Evolutionary conservation across 257 asterid species (phyloP).

Genomic region (Jacaranda mimosifolia): DNA sequence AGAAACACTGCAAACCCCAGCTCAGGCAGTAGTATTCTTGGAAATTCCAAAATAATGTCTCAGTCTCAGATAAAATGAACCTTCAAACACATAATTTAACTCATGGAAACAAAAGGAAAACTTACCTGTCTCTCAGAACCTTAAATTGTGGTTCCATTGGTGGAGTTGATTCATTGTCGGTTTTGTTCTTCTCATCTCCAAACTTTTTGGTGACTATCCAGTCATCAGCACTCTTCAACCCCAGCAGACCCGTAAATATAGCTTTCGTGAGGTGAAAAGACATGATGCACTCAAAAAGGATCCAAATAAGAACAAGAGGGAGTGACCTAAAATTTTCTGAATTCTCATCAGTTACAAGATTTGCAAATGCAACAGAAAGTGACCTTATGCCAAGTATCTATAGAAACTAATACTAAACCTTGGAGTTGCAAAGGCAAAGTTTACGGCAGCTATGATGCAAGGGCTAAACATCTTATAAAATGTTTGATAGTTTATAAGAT

Average conservation of each 20-base stretch:
- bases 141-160: conserved; percentile 53
- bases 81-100: too few relatives aligned
- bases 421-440: conserved; percentile 87
- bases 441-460: conserved; percentile 82
- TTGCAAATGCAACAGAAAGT: not conserved
- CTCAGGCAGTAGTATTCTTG: conserved; percentile 75
- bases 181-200: conserved; percentile 82
- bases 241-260: conserved; percentile 83
- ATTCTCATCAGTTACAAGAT: not conserved
- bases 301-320: conserved; percentile 90
- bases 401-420: conserved; percentile 47
- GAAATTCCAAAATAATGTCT: not conserved
- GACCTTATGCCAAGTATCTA: not conserved
- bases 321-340: conserved; percentile 64
- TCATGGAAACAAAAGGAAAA: too few relatives aligned
- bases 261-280: conserved; percentile 97
- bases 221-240: conserved; percentile 87
- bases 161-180: conserved; percentile 44
- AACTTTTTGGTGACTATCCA: conserved; percentile 98
- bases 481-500: too few relatives aligned
- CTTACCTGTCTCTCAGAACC: conserved; percentile 73
- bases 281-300: conserved; percentile 95
- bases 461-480: too few relatives aligned
- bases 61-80: too few relatives aligned
- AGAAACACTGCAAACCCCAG: conserved; percentile 81